These are phyloP conservation scores for Oryza nivara DNA, from an alignment of 176 grass and related monocot genomes.

Conservation along the genomic window DNA sequence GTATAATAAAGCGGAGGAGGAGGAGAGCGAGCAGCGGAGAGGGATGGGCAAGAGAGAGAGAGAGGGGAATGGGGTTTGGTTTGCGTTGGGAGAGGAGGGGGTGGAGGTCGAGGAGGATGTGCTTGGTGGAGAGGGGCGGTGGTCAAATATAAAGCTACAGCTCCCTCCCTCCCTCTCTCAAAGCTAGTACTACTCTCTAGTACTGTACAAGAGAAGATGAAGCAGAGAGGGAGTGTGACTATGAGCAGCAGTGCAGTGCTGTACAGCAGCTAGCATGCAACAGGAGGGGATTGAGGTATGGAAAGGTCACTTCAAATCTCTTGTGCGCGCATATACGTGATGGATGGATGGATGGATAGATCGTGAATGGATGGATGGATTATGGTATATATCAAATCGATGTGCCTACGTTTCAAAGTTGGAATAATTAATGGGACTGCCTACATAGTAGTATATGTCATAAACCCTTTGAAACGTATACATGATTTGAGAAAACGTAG, in stretches of 20 bases:
- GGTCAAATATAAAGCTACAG: conserved; percentile 73
- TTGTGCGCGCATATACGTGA: conserved; percentile 2
- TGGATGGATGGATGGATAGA: background rate
- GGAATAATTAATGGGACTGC: too few species aligned
- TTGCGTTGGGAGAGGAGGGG: conserved; percentile 26
- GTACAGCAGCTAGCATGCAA: conserved; percentile 16
- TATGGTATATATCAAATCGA: background rate
- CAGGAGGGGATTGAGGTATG: too few species aligned
- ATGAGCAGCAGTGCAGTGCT: background rate
- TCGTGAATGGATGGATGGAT: background rate
- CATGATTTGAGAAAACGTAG: too few species aligned
- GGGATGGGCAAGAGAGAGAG: conserved; percentile 18
- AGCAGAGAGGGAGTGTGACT: background rate
- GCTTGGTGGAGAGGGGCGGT: conserved; percentile 88
- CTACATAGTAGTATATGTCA: too few species aligned
- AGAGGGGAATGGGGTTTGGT: conserved; percentile 2
- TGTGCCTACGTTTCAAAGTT: background rate
- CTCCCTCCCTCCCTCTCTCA: too few species aligned
- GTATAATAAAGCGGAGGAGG: conserved; percentile 12
- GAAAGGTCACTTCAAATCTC: background rate
- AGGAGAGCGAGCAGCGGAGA: background rate
- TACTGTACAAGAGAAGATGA: background rate
- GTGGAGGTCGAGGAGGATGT: conserved; percentile 49
- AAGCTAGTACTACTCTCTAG: background rate
- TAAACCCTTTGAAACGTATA: too few species aligned